These are phyloP conservation scores for Flagelloscypha sp. DNA, from an alignment of 768 basidiomycete genomes.

Conservation along the genomic window DNA sequence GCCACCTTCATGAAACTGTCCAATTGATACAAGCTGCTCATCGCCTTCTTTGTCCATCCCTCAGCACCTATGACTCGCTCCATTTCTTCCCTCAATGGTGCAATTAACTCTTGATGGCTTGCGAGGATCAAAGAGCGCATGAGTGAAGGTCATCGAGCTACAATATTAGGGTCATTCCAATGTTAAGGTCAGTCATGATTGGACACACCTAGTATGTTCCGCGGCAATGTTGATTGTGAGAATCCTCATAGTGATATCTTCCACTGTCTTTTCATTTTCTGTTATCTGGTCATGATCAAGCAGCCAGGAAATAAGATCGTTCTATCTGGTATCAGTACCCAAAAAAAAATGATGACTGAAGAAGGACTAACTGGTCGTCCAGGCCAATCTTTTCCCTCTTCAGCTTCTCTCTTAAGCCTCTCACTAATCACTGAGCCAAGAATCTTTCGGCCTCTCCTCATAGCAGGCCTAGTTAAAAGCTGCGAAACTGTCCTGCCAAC, in stretches of 20 bases:
- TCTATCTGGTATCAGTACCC: conserved; percentile 3
- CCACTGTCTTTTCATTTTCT: conserved; percentile 16
- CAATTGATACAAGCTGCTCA: conserved; percentile 7
- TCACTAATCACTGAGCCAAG: conserved; percentile 8
- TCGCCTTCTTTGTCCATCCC: conserved; percentile 5
- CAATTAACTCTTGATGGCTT: conserved; percentile 22
- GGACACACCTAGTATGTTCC: conserved; percentile 28
- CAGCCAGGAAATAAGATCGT: conserved; percentile 12
- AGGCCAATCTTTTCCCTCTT: conserved; percentile 5
- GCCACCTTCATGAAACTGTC: conserved; percentile 7
- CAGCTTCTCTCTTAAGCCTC: conserved; percentile 4
- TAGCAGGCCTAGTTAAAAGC: not conserved
- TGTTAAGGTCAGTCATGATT: too few relatives aligned
- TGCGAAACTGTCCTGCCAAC: conserved; percentile 8
- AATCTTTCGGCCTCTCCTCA: not conserved
- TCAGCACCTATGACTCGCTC: conserved; percentile 2
- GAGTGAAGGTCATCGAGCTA: too few relatives aligned
- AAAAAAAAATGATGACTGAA: not conserved
- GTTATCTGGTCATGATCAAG: too few relatives aligned
- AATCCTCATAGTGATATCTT: conserved; percentile 20
- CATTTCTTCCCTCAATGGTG: conserved; percentile 30
- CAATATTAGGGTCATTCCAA: too few relatives aligned
- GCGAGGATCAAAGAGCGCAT: too few relatives aligned
- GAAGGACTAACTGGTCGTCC: conserved; percentile 10
- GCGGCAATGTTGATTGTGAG: conserved; percentile 30